phyloP scores from a whole-genome alignment of 1,284 basidiomycete species.

The Chiua sp. region DNA sequence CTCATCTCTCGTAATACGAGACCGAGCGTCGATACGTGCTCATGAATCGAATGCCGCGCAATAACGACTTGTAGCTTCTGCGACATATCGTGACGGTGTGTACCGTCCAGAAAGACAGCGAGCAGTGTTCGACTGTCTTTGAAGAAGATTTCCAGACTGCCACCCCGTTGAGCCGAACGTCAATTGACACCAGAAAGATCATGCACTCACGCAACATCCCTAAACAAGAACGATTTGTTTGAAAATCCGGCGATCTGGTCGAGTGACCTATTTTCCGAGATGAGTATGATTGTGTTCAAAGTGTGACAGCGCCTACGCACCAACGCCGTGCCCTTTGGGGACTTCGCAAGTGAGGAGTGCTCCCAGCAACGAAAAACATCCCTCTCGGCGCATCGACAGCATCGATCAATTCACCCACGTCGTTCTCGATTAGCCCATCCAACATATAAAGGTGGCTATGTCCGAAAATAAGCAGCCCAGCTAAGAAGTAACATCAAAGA shows the following conservation, averaged over 20 bases:
- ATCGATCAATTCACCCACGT: slow-evolving; percentile 89
- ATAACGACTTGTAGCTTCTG: slow-evolving; percentile 62
- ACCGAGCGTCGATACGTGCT: slow-evolving; percentile 26
- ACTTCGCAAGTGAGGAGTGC: slow-evolving; percentile 79
- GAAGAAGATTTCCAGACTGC: slow-evolving; percentile 88
- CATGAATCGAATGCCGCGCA: slow-evolving; percentile 37
- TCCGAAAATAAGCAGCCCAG: slow-evolving; percentile 89
- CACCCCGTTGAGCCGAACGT: slow-evolving; percentile 3
- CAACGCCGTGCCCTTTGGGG: slow-evolving; percentile 81
- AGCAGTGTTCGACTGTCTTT: slow-evolving; percentile 85
- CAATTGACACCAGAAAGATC: not conserved
- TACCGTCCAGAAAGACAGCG: slow-evolving; percentile 77
- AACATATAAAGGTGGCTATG: slow-evolving; percentile 88
- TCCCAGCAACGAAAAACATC: slow-evolving; percentile 86
- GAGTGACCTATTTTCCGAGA: slow-evolving; percentile 66
- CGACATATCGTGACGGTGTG: slow-evolving; percentile 67
- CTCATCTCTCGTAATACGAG: slow-evolving; percentile 36
- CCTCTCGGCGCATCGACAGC: slow-evolving; percentile 86
- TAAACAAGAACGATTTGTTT: slow-evolving; percentile 86
- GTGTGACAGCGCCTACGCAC: slow-evolving; percentile 48
- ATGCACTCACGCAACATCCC: slow-evolving; percentile 81
- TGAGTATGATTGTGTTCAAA: slow-evolving; percentile 48
- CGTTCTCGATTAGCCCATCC: slow-evolving; percentile 90
- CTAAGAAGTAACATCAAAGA: slow-evolving; percentile 42
- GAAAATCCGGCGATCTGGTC: slow-evolving; percentile 80